Conservation (phyloP, 305 asterid species). For the Solanum hybrid region DNA sequence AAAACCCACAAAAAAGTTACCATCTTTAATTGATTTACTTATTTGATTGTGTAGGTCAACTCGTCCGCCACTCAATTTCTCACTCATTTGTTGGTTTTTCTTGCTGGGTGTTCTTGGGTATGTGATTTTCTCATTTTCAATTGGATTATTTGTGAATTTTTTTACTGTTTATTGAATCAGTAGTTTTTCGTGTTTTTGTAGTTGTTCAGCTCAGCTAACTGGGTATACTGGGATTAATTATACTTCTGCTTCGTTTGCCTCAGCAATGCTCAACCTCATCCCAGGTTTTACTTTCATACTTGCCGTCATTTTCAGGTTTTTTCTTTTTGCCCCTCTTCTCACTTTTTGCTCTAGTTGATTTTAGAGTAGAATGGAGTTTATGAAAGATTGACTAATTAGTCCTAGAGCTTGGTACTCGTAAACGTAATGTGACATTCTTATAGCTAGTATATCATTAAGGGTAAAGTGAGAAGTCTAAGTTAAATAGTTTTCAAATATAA, state of each 20-base stretch:
- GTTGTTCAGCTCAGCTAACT: constrained; percentile 81
- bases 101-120: constrained; percentile 79
- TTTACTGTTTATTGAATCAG: neutral
- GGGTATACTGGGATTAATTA: constrained; percentile 78
- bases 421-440: neutral
- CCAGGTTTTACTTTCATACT: constrained; percentile 82
- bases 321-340: constrained; percentile 4
- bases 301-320: constrained; percentile 65
- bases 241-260: constrained; percentile 65
- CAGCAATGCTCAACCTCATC: constrained; percentile 86
- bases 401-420: neutral
- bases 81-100: constrained; percentile 50
- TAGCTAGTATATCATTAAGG: neutral
- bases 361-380: neutral
- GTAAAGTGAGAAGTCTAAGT: neutral
- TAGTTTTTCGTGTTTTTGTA: constrained; percentile 8
- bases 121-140: constrained; percentile 5
- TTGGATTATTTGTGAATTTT: neutral
- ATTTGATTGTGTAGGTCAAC: constrained; percentile 41
- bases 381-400: neutral
- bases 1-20: neutral
- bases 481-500: neutral
- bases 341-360: neutral
- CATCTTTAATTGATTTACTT: neutral
- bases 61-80: constrained; percentile 53